Conservation (phyloP, 108 stramenopile species). For the Pseudonitzschia delicatissima region DNA sequence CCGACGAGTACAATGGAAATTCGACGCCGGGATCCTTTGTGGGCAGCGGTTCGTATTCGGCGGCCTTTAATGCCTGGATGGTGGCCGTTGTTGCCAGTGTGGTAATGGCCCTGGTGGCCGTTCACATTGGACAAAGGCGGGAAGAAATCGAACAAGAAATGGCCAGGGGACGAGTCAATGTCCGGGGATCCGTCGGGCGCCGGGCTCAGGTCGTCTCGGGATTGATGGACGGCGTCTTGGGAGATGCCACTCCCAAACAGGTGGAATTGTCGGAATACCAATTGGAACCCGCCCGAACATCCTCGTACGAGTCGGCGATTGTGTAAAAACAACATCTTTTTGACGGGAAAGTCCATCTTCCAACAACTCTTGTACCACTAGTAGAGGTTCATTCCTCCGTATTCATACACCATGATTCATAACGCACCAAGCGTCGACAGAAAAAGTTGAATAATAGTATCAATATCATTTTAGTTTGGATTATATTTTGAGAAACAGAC, state of each 20-base stretch:
- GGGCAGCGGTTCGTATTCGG: not conserved
- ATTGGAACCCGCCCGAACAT: not conserved
- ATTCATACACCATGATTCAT: too few species aligned
- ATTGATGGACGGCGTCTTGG: conserved; percentile 19
- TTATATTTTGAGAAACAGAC: too few species aligned
- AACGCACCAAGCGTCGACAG: too few species aligned
- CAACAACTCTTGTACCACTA: too few species aligned
- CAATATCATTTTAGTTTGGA: too few species aligned
- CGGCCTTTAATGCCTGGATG: conserved; percentile 29
- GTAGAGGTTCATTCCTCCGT: too few species aligned
- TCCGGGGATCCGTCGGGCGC: conserved; percentile 18
- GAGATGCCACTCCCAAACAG: not conserved
- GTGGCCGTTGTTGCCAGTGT: conserved; percentile 15
- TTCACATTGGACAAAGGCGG: conserved; percentile 21
- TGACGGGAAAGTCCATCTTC: too few species aligned
- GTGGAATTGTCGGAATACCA: conserved; percentile 7
- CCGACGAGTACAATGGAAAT: not conserved
- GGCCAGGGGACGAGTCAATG: not conserved
- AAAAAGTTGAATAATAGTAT: too few species aligned
- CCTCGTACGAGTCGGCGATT: not conserved
- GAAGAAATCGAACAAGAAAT: not conserved
- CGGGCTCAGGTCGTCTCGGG: conserved; percentile 17
- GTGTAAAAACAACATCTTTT: too few species aligned
- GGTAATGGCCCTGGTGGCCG: conserved; percentile 13
- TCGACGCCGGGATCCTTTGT: not conserved